These are phyloP conservation scores for Fusarium tanahbumbuense DNA, from an alignment of 2,329 filamentous ascomycete species.

Conservation along the genomic window DNA sequence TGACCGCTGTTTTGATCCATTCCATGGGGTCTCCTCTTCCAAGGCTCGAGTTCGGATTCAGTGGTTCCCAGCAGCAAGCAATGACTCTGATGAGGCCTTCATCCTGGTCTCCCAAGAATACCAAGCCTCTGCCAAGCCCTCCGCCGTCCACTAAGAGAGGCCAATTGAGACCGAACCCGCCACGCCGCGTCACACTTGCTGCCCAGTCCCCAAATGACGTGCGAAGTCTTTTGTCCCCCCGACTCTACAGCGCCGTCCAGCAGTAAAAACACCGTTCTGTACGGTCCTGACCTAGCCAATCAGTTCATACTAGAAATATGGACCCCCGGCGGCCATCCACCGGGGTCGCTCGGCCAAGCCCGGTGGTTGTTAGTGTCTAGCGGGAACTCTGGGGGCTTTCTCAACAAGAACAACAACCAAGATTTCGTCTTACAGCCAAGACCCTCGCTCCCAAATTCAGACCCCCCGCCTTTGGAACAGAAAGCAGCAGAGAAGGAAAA, in stretches of 20 bases:
- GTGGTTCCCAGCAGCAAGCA: background rate
- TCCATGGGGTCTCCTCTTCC: conserved; percentile 14
- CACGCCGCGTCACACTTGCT: conserved; percentile 45
- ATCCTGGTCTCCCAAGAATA: conserved; percentile 39
- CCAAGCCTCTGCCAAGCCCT: conserved; percentile 35
- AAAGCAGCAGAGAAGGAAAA: conserved; percentile 43
- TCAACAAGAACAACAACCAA: conserved; percentile 37
- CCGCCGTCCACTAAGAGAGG: conserved; percentile 29
- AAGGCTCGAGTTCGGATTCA: conserved; percentile 32
- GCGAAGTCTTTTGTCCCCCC: conserved; percentile 11
- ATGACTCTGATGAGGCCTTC: conserved; percentile 19
- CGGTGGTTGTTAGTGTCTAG: conserved; percentile 7
- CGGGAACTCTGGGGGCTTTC: no score
- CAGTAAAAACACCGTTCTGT: conserved; percentile 25
- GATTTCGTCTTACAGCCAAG: conserved; percentile 42
- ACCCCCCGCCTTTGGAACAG: conserved; percentile 43
- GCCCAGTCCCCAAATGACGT: conserved; percentile 40
- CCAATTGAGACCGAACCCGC: conserved; percentile 42
- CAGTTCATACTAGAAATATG: no score
- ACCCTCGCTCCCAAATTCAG: conserved; percentile 34
- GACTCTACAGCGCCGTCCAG: conserved; percentile 18
- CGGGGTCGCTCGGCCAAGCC: conserved; percentile 28
- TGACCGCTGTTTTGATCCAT: conserved; percentile 19
- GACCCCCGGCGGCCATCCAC: conserved; percentile 2
- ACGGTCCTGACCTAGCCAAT: no score